Percentiles rank a stretch among this genome's conserved stretches.
Conservation (phyloP, 176 grass and related monocot genomes). For the Cocos nucifera region DNA sequence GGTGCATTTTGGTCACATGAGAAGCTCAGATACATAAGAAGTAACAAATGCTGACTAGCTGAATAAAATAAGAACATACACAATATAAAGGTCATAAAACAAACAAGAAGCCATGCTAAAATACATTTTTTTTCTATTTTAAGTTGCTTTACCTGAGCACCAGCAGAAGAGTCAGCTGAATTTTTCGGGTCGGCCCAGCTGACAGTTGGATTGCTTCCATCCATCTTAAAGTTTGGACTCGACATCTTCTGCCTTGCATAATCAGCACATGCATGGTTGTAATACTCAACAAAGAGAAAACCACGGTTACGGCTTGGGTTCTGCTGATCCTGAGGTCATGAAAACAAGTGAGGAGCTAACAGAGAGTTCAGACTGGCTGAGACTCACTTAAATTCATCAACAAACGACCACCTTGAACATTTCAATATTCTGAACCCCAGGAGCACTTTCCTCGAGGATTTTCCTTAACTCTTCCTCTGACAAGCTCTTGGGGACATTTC, state of each 20-base stretch:
- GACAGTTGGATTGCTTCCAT: slow-evolving; percentile 82
- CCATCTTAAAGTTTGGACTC: slow-evolving; percentile 65
- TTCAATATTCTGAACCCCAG: slow-evolving; percentile 83
- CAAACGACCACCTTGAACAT: slow-evolving; percentile 74
- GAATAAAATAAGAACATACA: too few relatives aligned
- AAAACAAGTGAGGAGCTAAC: slow-evolving; percentile 9
- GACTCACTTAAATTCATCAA: not conserved
- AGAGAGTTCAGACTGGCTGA: not conserved
- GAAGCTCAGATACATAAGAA: too few relatives aligned
- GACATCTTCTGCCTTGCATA: slow-evolving; percentile 65
- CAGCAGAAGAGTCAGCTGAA: slow-evolving; percentile 47
- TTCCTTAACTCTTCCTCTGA: slow-evolving; percentile 74
- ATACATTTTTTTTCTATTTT: not conserved
- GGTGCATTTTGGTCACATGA: too few relatives aligned
- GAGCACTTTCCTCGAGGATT: slow-evolving; percentile 67
- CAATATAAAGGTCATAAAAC: too few relatives aligned
- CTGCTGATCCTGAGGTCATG: slow-evolving; percentile 62
- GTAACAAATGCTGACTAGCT: too few relatives aligned
- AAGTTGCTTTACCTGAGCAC: slow-evolving; percentile 46
- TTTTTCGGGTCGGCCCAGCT: slow-evolving; percentile 94
- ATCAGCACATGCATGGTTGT: slow-evolving; percentile 91
- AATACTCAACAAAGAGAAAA: slow-evolving; percentile 92
- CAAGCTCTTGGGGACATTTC: slow-evolving; percentile 94
- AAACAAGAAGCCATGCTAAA: too few relatives aligned
- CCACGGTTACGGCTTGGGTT: slow-evolving; percentile 80